Percentiles rank a stretch among this genome's conserved stretches.
Evolutionary conservation across 176 grass and related monocot genomes (phyloP).

Genomic region (Eragrostis curvula): DNA sequence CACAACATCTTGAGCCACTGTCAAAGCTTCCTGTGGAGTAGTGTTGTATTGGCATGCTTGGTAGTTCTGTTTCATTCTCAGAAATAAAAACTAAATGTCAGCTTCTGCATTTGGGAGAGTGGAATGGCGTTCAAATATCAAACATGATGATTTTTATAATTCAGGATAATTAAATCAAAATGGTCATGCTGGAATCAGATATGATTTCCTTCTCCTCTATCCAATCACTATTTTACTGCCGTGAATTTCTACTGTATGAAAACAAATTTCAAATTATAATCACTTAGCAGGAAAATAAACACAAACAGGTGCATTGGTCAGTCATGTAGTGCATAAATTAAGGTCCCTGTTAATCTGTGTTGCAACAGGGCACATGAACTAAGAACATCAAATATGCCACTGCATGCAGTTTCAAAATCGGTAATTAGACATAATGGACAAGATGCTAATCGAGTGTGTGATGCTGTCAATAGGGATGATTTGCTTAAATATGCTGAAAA

Average conservation of each 20-base stretch:
- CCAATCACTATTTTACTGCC: not conserved
- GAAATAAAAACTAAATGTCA: slow-evolving; percentile 1
- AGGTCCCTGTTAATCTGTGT: not conserved
- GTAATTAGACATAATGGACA: not conserved
- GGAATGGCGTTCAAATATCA: slow-evolving; percentile 12
- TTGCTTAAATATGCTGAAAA: not conserved
- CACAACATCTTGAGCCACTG: slow-evolving; percentile 83
- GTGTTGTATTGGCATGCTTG: slow-evolving; percentile 63
- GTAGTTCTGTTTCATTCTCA: slow-evolving; percentile 49
- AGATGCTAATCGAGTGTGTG: not conserved
- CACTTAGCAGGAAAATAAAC: not conserved
- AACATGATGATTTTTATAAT: not conserved
- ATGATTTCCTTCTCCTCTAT: not conserved
- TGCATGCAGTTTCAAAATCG: not conserved
- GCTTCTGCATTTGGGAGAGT: slow-evolving; percentile 2
- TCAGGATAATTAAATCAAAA: slow-evolving; percentile 1
- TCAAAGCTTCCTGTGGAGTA: slow-evolving; percentile 78
- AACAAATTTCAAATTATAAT: not conserved
- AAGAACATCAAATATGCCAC: not conserved
- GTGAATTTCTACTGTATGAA: not conserved
- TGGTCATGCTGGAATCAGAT: not conserved
- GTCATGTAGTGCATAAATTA: not conserved
- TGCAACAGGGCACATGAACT: not conserved
- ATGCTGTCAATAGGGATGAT: not conserved
- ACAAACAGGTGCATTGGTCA: not conserved